A percentile compares a stretch with the other conserved stretches of the same genome.
Conservation (phyloP, 73 alveolate genomes). For the Blepharisma japonicum region DNA sequence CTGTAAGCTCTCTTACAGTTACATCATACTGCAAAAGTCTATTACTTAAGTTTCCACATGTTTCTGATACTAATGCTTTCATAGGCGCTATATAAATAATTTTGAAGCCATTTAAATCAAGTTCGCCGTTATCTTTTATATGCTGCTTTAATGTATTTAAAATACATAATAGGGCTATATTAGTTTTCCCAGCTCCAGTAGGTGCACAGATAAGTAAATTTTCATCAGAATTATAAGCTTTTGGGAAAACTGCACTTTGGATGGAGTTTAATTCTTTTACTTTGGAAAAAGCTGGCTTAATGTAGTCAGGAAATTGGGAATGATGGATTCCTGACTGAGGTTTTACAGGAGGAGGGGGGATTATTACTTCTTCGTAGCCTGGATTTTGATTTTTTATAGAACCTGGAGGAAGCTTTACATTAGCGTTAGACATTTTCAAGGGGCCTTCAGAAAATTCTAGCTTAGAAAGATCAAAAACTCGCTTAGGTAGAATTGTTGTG, state of each 20-base stretch:
- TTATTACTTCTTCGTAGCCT: conserved; percentile 94
- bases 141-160: conserved; percentile 72
- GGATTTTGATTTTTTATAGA: conserved; percentile 66
- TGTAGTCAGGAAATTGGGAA: conserved; percentile 17
- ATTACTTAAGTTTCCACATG: conserved; percentile 34
- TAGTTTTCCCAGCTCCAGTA: conserved; percentile 99
- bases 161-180: conserved; percentile 86
- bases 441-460: conserved; percentile 70
- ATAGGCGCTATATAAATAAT: conserved; percentile 99
- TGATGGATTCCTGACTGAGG: conserved; percentile 29
- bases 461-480: conserved; percentile 73
- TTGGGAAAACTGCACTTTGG: conserved; percentile 66
- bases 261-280: conserved; percentile 72
- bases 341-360: conserved; percentile 79
- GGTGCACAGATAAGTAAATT: conserved; percentile 98
- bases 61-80: conserved; percentile 95
- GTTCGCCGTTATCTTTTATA: conserved; percentile 71
- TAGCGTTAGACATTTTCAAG: conserved; percentile 73
- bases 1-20: conserved; percentile 97
- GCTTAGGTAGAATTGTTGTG: conserved; percentile 34
- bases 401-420: conserved; percentile 79
- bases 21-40: conserved; percentile 57
- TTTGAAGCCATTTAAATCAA: conserved; percentile 89
- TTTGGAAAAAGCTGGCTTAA: conserved; percentile 78
- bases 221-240: conserved; percentile 85